Evolutionary conservation across 2,329 filamentous ascomycete genomes (phyloP).

Genomic region (Fusarium sambucinum): DNA sequence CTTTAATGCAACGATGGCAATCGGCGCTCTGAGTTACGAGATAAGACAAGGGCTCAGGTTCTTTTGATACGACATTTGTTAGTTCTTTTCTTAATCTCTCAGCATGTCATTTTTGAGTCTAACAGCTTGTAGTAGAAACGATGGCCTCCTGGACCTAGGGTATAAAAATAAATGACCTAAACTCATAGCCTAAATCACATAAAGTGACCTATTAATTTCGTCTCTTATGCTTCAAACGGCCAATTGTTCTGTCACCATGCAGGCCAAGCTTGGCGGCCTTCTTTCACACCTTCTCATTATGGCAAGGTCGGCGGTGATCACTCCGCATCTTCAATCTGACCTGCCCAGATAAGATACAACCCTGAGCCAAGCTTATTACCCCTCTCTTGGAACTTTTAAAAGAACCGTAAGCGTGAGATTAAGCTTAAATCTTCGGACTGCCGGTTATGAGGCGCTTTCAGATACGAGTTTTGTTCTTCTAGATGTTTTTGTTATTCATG

Average conservation of each 20-base stretch:
- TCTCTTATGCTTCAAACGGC: no score
- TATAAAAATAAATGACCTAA: no score
- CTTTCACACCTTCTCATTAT: background rate
- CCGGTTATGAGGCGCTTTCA: rapidly evolving
- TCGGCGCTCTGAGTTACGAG: background rate
- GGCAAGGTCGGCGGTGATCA: background rate
- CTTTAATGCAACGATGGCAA: no score
- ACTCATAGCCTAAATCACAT: no score
- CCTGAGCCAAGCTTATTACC: slow-evolving; percentile 1
- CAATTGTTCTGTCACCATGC: no score
- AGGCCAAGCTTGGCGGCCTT: no score
- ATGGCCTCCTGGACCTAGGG: no score
- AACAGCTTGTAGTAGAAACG: no score
- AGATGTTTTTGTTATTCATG: background rate
- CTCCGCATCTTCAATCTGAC: background rate
- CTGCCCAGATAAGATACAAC: slow-evolving; percentile 17
- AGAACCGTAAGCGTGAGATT: background rate
- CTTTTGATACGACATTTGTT: background rate
- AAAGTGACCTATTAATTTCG: no score
- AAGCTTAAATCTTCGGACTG: slow-evolving; percentile 10
- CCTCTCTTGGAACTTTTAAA: slow-evolving; percentile 4
- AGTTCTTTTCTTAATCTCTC: background rate
- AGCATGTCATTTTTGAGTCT: no score
- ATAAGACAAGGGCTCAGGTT: background rate
- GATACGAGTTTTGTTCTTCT: background rate